These are phyloP conservation scores for Phaffomyces thermotolerans DNA, from an alignment of 805 yeast genomes.

Conservation along the genomic window DNA sequence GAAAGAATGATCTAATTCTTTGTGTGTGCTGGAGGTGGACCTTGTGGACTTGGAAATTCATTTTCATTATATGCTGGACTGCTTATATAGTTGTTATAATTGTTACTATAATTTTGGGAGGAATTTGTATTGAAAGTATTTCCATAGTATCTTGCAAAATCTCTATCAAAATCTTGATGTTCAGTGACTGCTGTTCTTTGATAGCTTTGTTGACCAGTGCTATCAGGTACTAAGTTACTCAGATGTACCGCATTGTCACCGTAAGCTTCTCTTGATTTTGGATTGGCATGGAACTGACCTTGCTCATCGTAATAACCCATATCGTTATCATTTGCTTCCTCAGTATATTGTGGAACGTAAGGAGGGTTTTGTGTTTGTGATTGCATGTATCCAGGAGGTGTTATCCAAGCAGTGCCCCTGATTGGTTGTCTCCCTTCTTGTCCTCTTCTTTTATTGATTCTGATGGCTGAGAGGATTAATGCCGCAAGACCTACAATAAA, in stretches of 20 bases:
- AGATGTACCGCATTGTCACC: constrained; percentile 10
- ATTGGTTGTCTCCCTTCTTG: constrained; percentile 46
- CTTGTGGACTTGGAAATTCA: constrained; percentile 2
- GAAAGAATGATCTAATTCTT: neutral
- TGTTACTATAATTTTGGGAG: too few relatives aligned
- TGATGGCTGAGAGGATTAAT: constrained; percentile 42
- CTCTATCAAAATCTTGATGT: constrained; percentile 17
- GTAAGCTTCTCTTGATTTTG: constrained; percentile 24
- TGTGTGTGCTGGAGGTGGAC: constrained; percentile 9
- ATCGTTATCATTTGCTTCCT: constrained; percentile 59
- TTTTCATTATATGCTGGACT: neutral
- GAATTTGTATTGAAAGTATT: neutral
- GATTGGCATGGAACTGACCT: constrained; percentile 27
- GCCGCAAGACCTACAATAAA: constrained; percentile 42
- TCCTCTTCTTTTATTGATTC: constrained; percentile 47
- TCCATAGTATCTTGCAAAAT: constrained; percentile 20
- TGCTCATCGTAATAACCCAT: constrained; percentile 47
- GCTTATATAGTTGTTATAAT: neutral
- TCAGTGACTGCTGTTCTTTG: constrained; percentile 13
- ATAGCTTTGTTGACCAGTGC: constrained; percentile 13
- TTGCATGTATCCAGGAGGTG: constrained; percentile 65
- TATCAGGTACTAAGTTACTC: constrained; percentile 18
- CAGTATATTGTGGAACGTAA: constrained; percentile 66
- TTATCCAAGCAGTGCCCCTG: constrained; percentile 76
- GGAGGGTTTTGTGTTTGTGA: constrained; percentile 36